These are phyloP conservation scores for Cordia subcordata DNA, from an alignment of 257 asterid genomes.

Conservation along the genomic window DNA sequence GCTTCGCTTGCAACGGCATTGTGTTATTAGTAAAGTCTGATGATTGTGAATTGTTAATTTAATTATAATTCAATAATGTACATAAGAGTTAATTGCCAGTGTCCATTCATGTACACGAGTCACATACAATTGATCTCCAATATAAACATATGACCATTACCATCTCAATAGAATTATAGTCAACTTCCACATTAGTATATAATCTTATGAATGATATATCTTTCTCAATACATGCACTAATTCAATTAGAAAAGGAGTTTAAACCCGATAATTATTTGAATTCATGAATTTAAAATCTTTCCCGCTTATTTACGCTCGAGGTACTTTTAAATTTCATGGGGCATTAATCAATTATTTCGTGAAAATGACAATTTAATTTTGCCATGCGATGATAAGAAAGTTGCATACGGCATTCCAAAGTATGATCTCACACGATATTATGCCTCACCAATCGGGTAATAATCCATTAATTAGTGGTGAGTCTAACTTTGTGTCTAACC, in stretches of 20 bases:
- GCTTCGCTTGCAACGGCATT: too few species aligned
- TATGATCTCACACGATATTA: neutral
- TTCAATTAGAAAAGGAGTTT: too few species aligned
- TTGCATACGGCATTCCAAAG: neutral
- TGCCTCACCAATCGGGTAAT: neutral
- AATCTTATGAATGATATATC: neutral
- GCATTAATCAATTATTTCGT: too few species aligned
- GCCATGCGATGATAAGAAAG: neutral
- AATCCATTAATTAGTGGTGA: neutral
- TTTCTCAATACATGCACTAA: neutral
- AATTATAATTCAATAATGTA: too few species aligned
- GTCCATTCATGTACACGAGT: conserved; percentile 20
- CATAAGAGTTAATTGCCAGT: conserved; percentile 33
- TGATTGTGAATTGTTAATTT: too few species aligned
- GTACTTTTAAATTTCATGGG: too few species aligned
- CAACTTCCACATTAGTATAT: too few species aligned
- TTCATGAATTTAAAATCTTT: too few species aligned
- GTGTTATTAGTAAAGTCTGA: too few species aligned
- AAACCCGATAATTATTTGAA: too few species aligned
- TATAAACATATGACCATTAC: neutral
- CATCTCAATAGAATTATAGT: neutral
- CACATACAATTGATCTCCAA: neutral
- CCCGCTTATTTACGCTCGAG: too few species aligned
- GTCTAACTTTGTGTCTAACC: neutral
- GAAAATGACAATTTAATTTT: neutral